Base-by-base conservation (phyloP, 176 grass and related monocot genomes). In the Leersia perrieri region DNA sequence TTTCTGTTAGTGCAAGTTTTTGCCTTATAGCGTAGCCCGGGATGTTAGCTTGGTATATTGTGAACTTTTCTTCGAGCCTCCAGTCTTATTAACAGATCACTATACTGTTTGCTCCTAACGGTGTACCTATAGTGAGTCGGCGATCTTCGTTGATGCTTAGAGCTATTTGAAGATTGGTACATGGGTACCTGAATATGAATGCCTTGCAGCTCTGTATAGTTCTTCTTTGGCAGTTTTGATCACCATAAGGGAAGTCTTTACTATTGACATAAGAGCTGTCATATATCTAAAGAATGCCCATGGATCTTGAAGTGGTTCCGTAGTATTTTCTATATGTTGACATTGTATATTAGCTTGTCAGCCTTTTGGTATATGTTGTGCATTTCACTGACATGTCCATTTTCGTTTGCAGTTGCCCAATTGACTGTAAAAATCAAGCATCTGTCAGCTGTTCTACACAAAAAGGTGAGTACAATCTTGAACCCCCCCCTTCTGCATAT, bases 381-480 rank as follows among this genome's bases (percentile, higher is more conserved):
- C 31, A 20, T 66, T 26, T 66, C 36, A 71, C 76, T 84, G 77
- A 77, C 36, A 61, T 49, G 15, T 10, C 9, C 29, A 25, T 69
- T 36, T 87, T 86, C 82, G 7, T 68, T 84, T 91, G n/a, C 79
- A 95, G 96, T 98, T 60, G 92, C 96, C 67, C 89, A 93, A 80
- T 47, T 95, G n/a, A 98, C 92, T 62, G 84, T 94, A 61, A 98
- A 98, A 91, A 98, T 98, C 72, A 95, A 99, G 90, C 87, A 95
- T 84, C 73, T 99, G 36, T 93, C 93, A 23, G 11, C 88, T 55
- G 81, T 88, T 88, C 76, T 99, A 69, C 88, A 93, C 70, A 99
- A 99, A 75, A 99, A 99, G 96, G 96, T 99, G 89, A 42, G 34
- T 1, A 57, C 18, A 60, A 71, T 23, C 65, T 39, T 60, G 61